Evolutionary conservation across 768 basidiomycete species (phyloP).

Genomic region (Jaapia argillacea): DNA sequence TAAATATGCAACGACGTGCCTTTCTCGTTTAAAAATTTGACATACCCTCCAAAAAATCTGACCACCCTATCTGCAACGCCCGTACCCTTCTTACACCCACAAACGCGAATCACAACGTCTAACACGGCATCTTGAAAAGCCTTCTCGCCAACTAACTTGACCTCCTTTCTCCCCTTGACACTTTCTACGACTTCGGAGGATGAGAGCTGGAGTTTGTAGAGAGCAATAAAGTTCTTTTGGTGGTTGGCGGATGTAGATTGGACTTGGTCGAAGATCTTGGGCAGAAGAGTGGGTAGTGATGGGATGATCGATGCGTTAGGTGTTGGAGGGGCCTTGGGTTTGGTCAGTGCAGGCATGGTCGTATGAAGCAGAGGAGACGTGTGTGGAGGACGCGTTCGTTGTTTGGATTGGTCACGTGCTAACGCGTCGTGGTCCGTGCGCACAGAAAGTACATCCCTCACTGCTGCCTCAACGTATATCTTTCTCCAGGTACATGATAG

Average conservation of each 20-base stretch:
- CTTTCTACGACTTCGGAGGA: constrained; percentile 20
- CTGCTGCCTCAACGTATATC: too few relatives aligned
- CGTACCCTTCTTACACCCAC: constrained; percentile 39
- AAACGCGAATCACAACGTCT: constrained; percentile 29
- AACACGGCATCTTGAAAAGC: constrained; percentile 33
- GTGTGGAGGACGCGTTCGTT: too few relatives aligned
- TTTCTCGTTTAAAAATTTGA: constrained; percentile 33
- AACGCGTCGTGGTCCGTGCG: too few relatives aligned
- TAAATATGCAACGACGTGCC: constrained; percentile 19
- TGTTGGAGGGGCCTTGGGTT: too few relatives aligned
- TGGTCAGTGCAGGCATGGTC: too few relatives aligned
- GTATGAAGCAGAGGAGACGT: too few relatives aligned
- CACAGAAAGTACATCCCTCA: too few relatives aligned
- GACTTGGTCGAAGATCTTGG: constrained; percentile 31
- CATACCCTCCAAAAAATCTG: constrained; percentile 37
- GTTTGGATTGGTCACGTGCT: too few relatives aligned
- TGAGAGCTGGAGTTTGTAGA: constrained; percentile 32
- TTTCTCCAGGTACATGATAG: too few relatives aligned
- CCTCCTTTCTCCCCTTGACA: constrained; percentile 14
- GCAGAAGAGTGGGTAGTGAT: constrained; percentile 1
- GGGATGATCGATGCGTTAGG: too few relatives aligned
- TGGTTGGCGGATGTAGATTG: constrained; percentile 35
- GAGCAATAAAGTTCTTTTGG: constrained; percentile 36
- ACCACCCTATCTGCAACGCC: constrained; percentile 33
- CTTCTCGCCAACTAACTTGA: constrained; percentile 32